Evolutionary conservation across 2,329 filamentous ascomycete genomes (phyloP), one percentile per base, ranked within the genome.

Genomic region (Immersiporthe knoxdaviesiana): DNA sequence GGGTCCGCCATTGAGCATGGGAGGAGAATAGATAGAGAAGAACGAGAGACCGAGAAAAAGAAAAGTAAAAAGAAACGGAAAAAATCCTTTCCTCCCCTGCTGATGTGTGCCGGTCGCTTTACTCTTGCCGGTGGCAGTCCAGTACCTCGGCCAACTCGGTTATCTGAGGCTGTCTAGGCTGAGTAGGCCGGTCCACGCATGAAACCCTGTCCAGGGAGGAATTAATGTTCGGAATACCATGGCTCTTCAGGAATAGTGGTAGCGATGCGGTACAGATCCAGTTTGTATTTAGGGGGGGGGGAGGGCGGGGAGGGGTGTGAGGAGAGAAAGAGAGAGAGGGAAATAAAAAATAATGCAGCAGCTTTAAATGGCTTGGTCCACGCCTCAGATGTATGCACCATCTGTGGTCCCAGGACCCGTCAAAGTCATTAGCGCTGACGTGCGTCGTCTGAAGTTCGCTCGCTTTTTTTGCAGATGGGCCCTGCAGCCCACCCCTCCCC

Each of bases 371-470:
- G 56, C 56, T 21, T 37, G 24, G 59, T 30, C 14, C 59, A 44
- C 21, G 59, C 56, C n/a, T 32, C 52, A 56, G 52, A 30, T 56
- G 52, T 56, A 18, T 56, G 52, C 6, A 30, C 52, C 52, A 32
- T 59, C 39, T 30, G 37, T n/a, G 63, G 37, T 32, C 16, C 39
- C 44, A 50, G 24, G 52, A 52, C 32, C 56, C 41, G 18, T 67
- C 58, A 61, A 61, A 18, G 24, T 56, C 14, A 21, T 62, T 62
- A 62, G 56, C 58, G 65, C 65, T 62, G 39, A 50, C 47, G 56
- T 67, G 65, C 58, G 56, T 62, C 56, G 56, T 66, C 39, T 66
- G 56, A 52, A 54, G 62, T 56, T 64, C 44, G 18, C 62, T 39
- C 10, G 39, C 52, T 47, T 47, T 21, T 21, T 47, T 47, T 32